These are phyloP conservation scores for Tetrahymena thermophila DNA, from an alignment of 73 alveolate genomes.

Conservation along the genomic window DNA sequence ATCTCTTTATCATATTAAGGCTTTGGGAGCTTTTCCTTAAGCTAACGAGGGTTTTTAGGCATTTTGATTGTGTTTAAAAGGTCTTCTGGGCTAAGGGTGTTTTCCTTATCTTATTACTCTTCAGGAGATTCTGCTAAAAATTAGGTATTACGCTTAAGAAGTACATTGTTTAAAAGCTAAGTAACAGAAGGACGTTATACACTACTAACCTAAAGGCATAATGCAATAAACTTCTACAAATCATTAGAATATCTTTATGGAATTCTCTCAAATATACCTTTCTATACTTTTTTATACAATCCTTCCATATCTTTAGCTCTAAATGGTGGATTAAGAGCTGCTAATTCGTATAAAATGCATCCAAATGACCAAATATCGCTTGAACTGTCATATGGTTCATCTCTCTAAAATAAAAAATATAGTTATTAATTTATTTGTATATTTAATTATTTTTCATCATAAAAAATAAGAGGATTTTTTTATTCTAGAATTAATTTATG, in stretches of 20 bases:
- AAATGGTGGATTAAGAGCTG: slow-evolving; percentile 89
- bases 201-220: slow-evolving; percentile 50
- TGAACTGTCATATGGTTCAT: slow-evolving; percentile 79
- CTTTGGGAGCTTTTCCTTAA: slow-evolving; percentile 20
- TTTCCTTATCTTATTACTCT: slow-evolving; percentile 24
- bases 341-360: slow-evolving; percentile 84
- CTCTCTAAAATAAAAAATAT: slow-evolving; percentile 53
- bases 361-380: slow-evolving; percentile 93
- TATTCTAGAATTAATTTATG: too few relatives aligned
- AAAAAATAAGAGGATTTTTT: too few relatives aligned
- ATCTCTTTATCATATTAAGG: slow-evolving; percentile 10
- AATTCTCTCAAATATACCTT: slow-evolving; percentile 32
- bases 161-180: slow-evolving; percentile 49
- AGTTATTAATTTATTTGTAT: too few relatives aligned
- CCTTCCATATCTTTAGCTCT: slow-evolving; percentile 79
- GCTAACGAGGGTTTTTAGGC: slow-evolving; percentile 11
- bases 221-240: slow-evolving; percentile 48
- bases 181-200: slow-evolving; percentile 58
- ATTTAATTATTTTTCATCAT: too few relatives aligned
- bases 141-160: neutral
- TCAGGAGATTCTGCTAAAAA: slow-evolving; percentile 42
- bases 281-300: slow-evolving; percentile 31
- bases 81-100: slow-evolving; percentile 50
- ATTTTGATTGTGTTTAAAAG: slow-evolving; percentile 24
- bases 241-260: slow-evolving; percentile 56